Percentiles rank a stretch among this genome's conserved stretches.
Evolutionary conservation across 2,329 filamentous ascomycete species (phyloP).

Genomic region (Fusarium tuaranense): DNA sequence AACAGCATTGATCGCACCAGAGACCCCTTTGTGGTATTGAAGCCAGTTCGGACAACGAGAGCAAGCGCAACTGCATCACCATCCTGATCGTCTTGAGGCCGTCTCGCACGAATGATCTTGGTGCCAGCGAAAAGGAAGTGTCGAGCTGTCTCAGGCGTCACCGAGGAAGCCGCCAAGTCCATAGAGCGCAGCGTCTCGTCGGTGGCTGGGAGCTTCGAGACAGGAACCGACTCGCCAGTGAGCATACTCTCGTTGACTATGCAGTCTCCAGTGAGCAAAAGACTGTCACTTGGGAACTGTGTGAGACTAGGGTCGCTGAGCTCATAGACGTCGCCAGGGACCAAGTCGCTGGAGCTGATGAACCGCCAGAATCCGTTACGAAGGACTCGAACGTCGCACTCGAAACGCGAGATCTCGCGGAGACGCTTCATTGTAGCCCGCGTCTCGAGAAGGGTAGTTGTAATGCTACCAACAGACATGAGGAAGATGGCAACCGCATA

Average conservation of each 20-base stretch:
- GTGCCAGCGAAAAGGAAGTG: constrained; percentile 96
- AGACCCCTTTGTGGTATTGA: constrained; percentile 97
- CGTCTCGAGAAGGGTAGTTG: constrained; percentile 90
- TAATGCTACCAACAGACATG: constrained; percentile 94
- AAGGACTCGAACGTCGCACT: constrained; percentile 93
- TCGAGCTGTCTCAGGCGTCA: constrained; percentile 84
- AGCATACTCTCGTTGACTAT: constrained; percentile 99
- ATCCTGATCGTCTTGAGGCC: constrained; percentile 86
- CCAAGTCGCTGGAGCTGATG: constrained; percentile 86
- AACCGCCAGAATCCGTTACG: constrained; percentile 96
- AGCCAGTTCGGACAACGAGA: constrained; percentile 92
- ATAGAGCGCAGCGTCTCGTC: constrained; percentile 82
- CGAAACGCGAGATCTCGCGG: constrained; percentile 91
- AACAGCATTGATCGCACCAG: constrained; percentile 98
- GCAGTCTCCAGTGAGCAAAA: constrained; percentile 92
- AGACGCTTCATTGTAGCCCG: constrained; percentile 90
- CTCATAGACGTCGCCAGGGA: constrained; percentile 97
- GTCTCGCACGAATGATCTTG: constrained; percentile 90
- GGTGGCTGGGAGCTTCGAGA: constrained; percentile 88
- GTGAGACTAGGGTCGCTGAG: constrained; percentile 91
- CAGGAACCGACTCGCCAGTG: constrained; percentile 95
- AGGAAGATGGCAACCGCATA: constrained; percentile 95
- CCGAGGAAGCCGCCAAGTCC: constrained; percentile 82
- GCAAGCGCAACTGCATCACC: constrained; percentile 93
- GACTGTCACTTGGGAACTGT: constrained; percentile 91